These are phyloP conservation scores for Phytopythium boreale DNA, from an alignment of 352 stramenopile species.

Conservation along the genomic window DNA sequence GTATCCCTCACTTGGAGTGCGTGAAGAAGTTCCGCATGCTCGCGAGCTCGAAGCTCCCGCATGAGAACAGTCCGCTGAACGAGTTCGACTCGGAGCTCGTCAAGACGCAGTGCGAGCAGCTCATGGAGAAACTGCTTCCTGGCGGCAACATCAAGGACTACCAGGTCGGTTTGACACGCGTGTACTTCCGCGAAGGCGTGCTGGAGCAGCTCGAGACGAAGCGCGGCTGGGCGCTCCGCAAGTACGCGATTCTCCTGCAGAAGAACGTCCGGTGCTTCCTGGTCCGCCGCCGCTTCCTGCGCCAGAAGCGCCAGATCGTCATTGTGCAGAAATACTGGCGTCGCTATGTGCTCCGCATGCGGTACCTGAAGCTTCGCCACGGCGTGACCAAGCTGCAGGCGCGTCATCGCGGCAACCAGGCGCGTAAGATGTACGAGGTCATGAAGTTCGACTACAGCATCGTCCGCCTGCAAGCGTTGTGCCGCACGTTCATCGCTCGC, in stretches of 20 bases:
- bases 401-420: conserved; percentile 44
- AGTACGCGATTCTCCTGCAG: conserved; percentile 72
- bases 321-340: conserved; percentile 77
- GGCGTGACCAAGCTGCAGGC: conserved; percentile 63
- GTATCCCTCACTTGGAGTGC: conserved; percentile 73
- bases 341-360: conserved; percentile 55
- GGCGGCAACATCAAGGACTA: conserved; percentile 79
- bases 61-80: conserved; percentile 25
- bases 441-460: conserved; percentile 82
- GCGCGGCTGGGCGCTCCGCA: conserved; percentile 65
- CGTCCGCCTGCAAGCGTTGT: conserved; percentile 71
- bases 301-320: conserved; percentile 40
- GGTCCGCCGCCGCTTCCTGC: conserved; percentile 45
- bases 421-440: conserved; percentile 58
- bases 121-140: conserved; percentile 68
- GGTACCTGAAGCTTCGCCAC: conserved; percentile 47
- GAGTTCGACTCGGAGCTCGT: conserved; percentile 49
- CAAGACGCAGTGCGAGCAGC: conserved; percentile 57
- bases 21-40: conserved; percentile 81
- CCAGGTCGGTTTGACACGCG: conserved; percentile 78
- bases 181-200: conserved; percentile 86
- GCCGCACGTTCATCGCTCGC: conserved; percentile 49
- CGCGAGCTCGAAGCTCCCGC: conserved; percentile 21
- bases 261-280: conserved; percentile 72
- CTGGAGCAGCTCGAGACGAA: conserved; percentile 78